Evolutionary conservation across 2,329 filamentous ascomycete genomes (phyloP), one percentile per base, ranked within the genome.

Genomic region (Phyllosticta paracitricarpa): DNA sequence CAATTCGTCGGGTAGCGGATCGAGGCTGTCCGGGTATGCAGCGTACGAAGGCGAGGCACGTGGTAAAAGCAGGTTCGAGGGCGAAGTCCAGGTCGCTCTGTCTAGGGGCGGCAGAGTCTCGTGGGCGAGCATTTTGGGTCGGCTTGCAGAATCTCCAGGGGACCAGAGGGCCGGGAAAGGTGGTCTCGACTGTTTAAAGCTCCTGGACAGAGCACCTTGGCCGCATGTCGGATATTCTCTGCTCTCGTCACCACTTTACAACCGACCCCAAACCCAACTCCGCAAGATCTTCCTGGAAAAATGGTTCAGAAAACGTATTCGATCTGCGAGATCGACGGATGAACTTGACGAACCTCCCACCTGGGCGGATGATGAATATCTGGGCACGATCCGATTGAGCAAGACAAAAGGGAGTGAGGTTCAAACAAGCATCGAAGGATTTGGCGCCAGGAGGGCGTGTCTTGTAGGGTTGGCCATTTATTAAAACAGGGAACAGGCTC

Each of bases 1-100:
- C 57, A 70, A 68, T 9, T 67, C 58, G 2, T 66, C 63, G 0
- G 68, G 65, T 28, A 75, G 65, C 26, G 69, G 67, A 57, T 72
- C 69, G 63, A 73, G 55, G 26, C 70, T 73, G 65, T 73, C 65
- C 1, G 69, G 69, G 48, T 63, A 67, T 4, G 67, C 35, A 54
- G 64, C 69, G 62, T 68, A 65, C 14, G 54, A 53, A 1, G 58
- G 22, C 25, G 28, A 19, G 7, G 58, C 51, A 48, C 40, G 40
- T 48, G 40, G 40, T 48, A n/a, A 6, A 48, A 48, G 40, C 14
- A 48, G 14, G 14, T n/a, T 48, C 40, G 40, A 48, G 17, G 40
- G 40, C 40, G 40, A 48, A 22, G 19, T 1, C 19, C 19, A 22
- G 40, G 40, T 48, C 40, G 14, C 40, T 48, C 17, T 48, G 40